phyloP scores from a whole-genome alignment of 2,329 filamentous ascomycete species.

The Trichoderma sp. region DNA sequence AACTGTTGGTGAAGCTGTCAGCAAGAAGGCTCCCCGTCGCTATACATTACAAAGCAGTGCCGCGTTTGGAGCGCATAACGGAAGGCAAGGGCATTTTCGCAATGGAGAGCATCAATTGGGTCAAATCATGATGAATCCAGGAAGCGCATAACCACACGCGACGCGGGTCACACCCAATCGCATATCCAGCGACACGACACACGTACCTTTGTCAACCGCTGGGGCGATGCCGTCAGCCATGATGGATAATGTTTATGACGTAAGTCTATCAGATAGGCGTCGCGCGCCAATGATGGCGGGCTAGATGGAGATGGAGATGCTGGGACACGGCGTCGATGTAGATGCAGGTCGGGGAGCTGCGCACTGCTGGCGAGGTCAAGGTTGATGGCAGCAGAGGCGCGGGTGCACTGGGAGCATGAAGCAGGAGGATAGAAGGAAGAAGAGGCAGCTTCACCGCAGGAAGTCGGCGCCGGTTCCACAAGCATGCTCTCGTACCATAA shows the following conservation, averaged over 20 bases:
- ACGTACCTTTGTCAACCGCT: slow-evolving; percentile 42
- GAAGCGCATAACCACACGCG: background rate
- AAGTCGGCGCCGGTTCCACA: slow-evolving; percentile 23
- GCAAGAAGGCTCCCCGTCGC: background rate
- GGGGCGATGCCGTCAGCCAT: slow-evolving; percentile 41
- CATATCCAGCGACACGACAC: slow-evolving; percentile 22
- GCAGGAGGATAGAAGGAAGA: background rate
- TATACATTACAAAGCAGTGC: background rate
- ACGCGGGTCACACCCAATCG: background rate
- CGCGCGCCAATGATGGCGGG: slow-evolving; percentile 9
- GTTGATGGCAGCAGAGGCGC: background rate
- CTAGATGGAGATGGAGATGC: background rate
- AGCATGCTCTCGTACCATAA: slow-evolving; percentile 12
- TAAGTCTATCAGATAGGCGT: slow-evolving; percentile 30
- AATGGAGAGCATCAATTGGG: slow-evolving; percentile 5
- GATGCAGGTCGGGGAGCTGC: slow-evolving; percentile 6
- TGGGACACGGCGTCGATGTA: background rate
- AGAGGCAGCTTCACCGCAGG: slow-evolving; percentile 16
- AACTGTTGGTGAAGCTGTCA: slow-evolving; percentile 30
- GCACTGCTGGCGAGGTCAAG: slow-evolving; percentile 3
- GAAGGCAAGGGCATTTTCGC: background rate
- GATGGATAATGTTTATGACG: slow-evolving; percentile 37
- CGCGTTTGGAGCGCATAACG: background rate
- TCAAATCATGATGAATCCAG: background rate
- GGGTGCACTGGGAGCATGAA: background rate